A percentile compares a stretch with the other conserved stretches of the same genome.
Conservation (phyloP, 208 protist species). For the Vickermania spadyakhi region DNA sequence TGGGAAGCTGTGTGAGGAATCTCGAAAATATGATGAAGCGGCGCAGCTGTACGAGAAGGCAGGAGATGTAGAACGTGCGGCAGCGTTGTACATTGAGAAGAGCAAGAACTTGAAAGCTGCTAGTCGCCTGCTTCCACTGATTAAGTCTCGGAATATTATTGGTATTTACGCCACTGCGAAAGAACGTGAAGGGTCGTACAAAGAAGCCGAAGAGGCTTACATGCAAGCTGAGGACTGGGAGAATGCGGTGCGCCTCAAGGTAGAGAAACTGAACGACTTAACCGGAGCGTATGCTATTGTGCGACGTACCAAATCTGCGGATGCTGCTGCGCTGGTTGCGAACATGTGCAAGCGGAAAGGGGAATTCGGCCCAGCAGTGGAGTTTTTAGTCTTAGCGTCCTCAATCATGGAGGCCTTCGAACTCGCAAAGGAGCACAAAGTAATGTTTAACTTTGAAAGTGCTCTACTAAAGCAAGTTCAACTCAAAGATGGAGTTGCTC, state of each 20-base stretch:
- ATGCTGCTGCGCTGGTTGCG: constrained; percentile 90
- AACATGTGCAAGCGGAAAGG: constrained; percentile 79
- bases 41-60: constrained; percentile 93
- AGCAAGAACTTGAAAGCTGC: constrained; percentile 90
- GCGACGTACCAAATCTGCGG: constrained; percentile 83
- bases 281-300: constrained; percentile 94
- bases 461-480: constrained; percentile 65
- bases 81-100: constrained; percentile 90
- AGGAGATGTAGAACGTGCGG: constrained; percentile 86
- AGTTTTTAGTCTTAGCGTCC: constrained; percentile 96
- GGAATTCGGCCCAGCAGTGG: constrained; percentile 88
- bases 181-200: constrained; percentile 81
- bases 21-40: constrained; percentile 90
- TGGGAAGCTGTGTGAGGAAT: constrained; percentile 89
- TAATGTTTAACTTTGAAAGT: constrained; percentile 81
- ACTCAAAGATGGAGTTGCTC: constrained; percentile 81
- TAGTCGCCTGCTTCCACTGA: constrained; percentile 69
- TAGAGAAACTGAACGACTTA: constrained; percentile 91
- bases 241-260: constrained; percentile 92
- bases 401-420: constrained; percentile 90
- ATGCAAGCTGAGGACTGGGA: constrained; percentile 92
- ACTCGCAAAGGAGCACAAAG: constrained; percentile 82
- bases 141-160: constrained; percentile 93
- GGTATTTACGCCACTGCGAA: constrained; percentile 86
- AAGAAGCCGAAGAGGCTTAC: constrained; percentile 91